Conservation (phyloP, 148 eudicot genomes). For the Drosera capensis region DNA sequence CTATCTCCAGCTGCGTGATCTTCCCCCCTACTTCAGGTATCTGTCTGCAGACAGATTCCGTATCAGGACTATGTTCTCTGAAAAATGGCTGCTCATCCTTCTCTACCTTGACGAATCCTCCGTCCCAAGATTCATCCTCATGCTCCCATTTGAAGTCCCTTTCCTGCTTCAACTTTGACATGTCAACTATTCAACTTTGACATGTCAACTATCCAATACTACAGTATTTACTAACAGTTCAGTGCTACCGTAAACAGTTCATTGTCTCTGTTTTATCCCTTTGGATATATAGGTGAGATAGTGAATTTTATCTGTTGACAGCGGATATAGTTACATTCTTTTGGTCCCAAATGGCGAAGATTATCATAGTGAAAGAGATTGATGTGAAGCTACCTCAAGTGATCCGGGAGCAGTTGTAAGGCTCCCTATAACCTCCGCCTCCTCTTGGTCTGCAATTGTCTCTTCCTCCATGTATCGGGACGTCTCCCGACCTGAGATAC, state of each 20-base stretch:
- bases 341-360: not conserved
- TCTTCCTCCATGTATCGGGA: constrained; percentile 46
- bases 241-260: not conserved
- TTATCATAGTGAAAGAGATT: not conserved
- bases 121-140: constrained; percentile 52
- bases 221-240: not conserved
- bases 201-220: not conserved
- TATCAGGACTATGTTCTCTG: constrained; percentile 19
- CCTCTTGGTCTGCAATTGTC: constrained; percentile 28
- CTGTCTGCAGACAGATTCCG: constrained; percentile 33
- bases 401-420: constrained; percentile 19
- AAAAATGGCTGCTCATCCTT: constrained; percentile 33
- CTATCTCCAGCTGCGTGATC: constrained; percentile 54
- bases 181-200: not conserved
- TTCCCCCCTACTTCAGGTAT: constrained; percentile 65
- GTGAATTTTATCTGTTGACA: not conserved
- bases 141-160: constrained; percentile 39
- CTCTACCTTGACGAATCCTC: constrained; percentile 88
- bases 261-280: too few relatives aligned
- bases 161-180: constrained; percentile 13
- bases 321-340: not conserved
- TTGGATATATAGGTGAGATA: too few relatives aligned
- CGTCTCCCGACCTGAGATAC: constrained; percentile 11
- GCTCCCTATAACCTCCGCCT: constrained; percentile 27
- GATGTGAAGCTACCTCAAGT: constrained; percentile 25